Base-by-base conservation (phyloP, 192 early-diverging fungal genomes). In the Coemansia sp. region DNA sequence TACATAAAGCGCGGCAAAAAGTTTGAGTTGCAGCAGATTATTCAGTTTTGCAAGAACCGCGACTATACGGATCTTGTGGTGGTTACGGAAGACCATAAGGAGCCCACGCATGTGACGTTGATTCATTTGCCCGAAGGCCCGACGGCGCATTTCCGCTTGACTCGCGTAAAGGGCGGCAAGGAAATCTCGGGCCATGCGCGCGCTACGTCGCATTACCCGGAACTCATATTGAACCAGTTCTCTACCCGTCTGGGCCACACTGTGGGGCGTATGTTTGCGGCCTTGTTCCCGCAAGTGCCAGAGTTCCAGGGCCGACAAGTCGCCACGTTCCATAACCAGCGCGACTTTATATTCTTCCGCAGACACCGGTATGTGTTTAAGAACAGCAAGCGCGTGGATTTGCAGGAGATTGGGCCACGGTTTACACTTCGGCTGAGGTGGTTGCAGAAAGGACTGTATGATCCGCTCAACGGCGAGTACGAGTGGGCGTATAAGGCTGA, bases 261-360 rank as follows among this genome's bases (percentile, higher is more conserved):
- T 3, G 84, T 99, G 56, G 97, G 95, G 25, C 86, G 95, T 35
- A 92, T 95, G 89, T 93, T 99, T 85, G 92, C 94, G 37, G 82
- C 97, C 12, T 75, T 99, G 54, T 95, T 99, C 73, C 97, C 97
- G n/a, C 94, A 94, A 59, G 90, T 95, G 4, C 95, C 95, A 9
- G 91, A 99, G 76, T 99, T 99, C 71, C 83, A 93, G 67, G 95
- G 94, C 8, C 81, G 97, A 50, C 95, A 98, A 71, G 95, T 89
- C 25, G 91, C 87, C 8, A 99, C 97, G 3, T 91, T 99, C 72
- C 97, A 99, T 71, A 99, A 99, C 78, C 97, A 99, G 82, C 93
- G 97, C 48, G 97, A 99, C 75, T 99, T 96, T 68, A 98, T 99
- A 63, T 99, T 99, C 73, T 96, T 99, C 70, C 83, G 97, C 67